Evolutionary conservation across 1,284 basidiomycete species (phyloP), one percentile per base, ranked within the genome.

Genomic region (Irpex sp.): DNA sequence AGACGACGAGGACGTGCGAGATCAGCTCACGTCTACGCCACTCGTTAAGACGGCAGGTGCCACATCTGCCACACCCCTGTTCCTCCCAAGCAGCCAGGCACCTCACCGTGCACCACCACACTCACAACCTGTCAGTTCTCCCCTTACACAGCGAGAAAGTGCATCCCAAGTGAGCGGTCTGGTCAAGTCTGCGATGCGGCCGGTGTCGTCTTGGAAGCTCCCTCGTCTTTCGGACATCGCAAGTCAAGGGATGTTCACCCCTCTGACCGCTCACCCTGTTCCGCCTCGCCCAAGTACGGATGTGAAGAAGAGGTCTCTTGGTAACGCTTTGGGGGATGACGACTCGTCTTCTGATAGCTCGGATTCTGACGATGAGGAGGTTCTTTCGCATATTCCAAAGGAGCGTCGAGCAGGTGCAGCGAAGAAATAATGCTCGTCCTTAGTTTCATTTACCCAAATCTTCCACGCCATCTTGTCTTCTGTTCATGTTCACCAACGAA

Each of bases 331-430:
- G 9, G 52, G 75, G 16, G 63, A 63, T n/a, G 63, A 58, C 35
- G 60, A 62, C 3, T 42, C 48, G 23, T 54, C 48, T 19, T 51
- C 48, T 21, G n/a, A 18, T 18, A 51, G 48, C 48, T 51, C 52
- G 9, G 52, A 54, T 33, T 54, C 52, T 1, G 52, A 62, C 16
- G 80, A 79, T 6, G 77, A 76, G 56, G 74, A 64, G 10, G 64
- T 71, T 36, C 65, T 69, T 57, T 84, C 79, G 16, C 85, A 87
- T 69, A 88, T 89, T 53, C 87, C 87, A 42, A 77, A 73, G 65
- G 75, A 75, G 18, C 78, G 83, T 63, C 74, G 78, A 62, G 87
- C 87, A 36, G 86, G 87, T 3, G 70, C 73, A 51, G 67, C 67
- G 63, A 73, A 64, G 61, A 75, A 69, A 63, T 54, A 28, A 19